A percentile compares a stretch with the other conserved stretches of the same genome.
phyloP scores from a whole-genome alignment of 2,329 filamentous ascomycete genomes.

The Verticillium albo-atrum region DNA sequence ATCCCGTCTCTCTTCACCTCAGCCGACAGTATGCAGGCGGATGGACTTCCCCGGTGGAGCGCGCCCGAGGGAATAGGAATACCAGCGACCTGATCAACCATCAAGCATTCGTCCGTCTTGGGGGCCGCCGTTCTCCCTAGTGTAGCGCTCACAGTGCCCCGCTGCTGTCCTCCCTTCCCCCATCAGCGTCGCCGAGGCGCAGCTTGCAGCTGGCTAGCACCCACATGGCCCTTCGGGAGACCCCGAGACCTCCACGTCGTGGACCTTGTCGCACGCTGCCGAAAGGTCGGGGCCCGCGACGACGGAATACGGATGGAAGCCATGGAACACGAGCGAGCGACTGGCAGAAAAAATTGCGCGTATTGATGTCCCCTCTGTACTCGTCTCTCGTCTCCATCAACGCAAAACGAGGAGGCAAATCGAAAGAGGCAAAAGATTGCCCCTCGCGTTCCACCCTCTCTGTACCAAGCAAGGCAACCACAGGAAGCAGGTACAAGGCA shows the following conservation, averaged over 20 bases:
- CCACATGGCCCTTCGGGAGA: not conserved
- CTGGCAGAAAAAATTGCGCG: not conserved
- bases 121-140: not conserved
- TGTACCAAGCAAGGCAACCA: not conserved
- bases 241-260: not conserved
- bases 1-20: too few relatives aligned
- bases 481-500: not conserved
- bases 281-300: not conserved
- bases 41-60: too few relatives aligned
- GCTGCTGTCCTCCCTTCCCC: too few relatives aligned
- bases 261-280: not conserved
- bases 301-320: not conserved
- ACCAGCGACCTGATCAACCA: too few relatives aligned
- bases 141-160: not conserved
- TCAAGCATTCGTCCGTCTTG: not conserved
- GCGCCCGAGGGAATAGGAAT: too few relatives aligned
- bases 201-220: not conserved
- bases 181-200: not conserved
- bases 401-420: not conserved
- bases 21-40: too few relatives aligned
- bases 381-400: not conserved
- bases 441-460: not conserved
- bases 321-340: not conserved
- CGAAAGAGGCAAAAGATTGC: not conserved
- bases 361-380: not conserved